Evolutionary conservation across 805 yeast species (phyloP), one percentile per base, ranked within the genome.

Genomic region (Kluyveromyces lactis): DNA sequence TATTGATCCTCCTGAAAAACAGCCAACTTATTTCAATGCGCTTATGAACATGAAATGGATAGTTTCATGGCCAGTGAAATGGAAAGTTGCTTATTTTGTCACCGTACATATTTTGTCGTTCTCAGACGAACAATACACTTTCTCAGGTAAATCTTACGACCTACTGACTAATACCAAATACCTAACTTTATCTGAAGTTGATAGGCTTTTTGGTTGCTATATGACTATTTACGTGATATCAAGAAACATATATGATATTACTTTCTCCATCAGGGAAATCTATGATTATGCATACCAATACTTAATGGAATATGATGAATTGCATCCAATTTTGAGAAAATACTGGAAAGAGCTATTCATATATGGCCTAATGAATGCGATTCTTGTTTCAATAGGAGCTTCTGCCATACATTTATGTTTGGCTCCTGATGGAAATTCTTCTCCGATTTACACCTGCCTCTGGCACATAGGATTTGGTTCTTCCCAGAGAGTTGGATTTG

Each of bases 391-490:
- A 2, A 16, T 34, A 2, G 37, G 37, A 11, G 37, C 37, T 9
- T 13, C 19, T 6, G 9, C 15, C 10, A 11, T 34, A 3, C 27
- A 34, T 17, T 15, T 26, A 4, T 26, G 8, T 17, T 34, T 26
- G 30, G 29, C 21, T n/a, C 37, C 37, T n/a, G 21, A 13, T 12
- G 4, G 15, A 26, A 34, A 23, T 26, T 34, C 37, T n/a, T 34
- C 37, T 15, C 37, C 37, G 9, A 18, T 34, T 6, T 34, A 34
- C 13, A 9, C n/a, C 19, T 34, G 37, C 24, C 21, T 34, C 19
- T 34, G 37, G 37, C 12, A 34, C 11, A 34, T 34, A 5, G 29
- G 29, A 3, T 34, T 34, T 16, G 37, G 37, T 6, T 23, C 37
- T 10, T 34, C 37, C 12, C 37, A 34, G 17, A 34, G 29, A 13